Base-by-base conservation (phyloP, 352 stramenopile genomes). In the Pythium sp. region DNA sequence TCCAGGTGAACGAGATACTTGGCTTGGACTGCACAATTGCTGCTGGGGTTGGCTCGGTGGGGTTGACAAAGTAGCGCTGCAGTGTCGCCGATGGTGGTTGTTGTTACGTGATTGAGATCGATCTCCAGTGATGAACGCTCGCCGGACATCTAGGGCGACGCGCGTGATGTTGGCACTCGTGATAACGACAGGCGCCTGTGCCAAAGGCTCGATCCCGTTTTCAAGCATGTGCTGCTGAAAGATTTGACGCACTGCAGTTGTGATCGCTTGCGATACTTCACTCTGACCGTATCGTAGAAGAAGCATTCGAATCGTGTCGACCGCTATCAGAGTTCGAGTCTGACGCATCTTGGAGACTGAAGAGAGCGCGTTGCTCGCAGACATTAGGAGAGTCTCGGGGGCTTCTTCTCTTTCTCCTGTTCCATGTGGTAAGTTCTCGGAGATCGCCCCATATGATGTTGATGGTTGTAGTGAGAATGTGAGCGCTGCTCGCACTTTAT, bases 111-210 rank as follows among this genome's bases (percentile, higher is more conserved):
- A 20, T 24, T 62, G 28, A 8, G 49, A 14, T 22, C 43, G 15
- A 14, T 58, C 49, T 18, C 26, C 51, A n/a, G n/a, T 30, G 30
- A 47, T 15, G 2, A 72, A 26, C 30, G 28, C 8, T 24, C 59
- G 41, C 2, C 67, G 54, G 14, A 43, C 46, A 14, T 55, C 49
- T 9, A 72, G 55, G 22, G 43, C 43, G 8, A 70, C 47, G 14
- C 49, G 43, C 36, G 64, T 53, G 43, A 73, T 68, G 64, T 68
- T 73, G 34, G 5, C 32, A 56, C 57, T 72, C 15, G 68, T 73
- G 26, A 73, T 5, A 12, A 58, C 56, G 8, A 65, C 38, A 20
- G 64, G 64, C 2, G 59, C 38, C 6, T 65, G 51, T 11, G 24
- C 22, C 7, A 73, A 54, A 20, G 54, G 32, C 12, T 72, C 68